A percentile compares a stretch with the other conserved stretches of the same genome.
Conservation (phyloP, 2,329 filamentous ascomycete species). For the Geoglossum cookeanum region DNA sequence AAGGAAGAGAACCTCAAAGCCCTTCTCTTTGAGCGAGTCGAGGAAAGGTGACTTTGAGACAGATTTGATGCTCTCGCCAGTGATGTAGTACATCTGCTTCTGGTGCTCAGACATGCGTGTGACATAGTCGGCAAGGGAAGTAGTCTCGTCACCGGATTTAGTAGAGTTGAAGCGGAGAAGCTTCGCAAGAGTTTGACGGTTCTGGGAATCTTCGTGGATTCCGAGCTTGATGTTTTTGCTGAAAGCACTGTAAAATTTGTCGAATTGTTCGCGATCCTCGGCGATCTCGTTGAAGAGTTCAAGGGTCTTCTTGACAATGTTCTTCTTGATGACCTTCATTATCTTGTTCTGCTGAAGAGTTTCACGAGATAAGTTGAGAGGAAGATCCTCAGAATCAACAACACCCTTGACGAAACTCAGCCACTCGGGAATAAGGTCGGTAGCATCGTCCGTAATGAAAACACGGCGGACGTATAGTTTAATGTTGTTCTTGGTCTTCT, state of each 20-base stretch:
- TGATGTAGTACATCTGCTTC: slow-evolving; percentile 99
- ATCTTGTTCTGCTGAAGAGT: slow-evolving; percentile 99
- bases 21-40: slow-evolving; percentile 95
- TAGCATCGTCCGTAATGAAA: slow-evolving; percentile 99
- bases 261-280: slow-evolving; percentile 99
- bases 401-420: slow-evolving; percentile 99
- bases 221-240: slow-evolving; percentile 99
- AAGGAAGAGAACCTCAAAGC: slow-evolving; percentile 98
- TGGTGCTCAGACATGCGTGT: slow-evolving; percentile 99
- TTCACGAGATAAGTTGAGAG: slow-evolving; percentile 98
- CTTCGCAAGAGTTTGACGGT: slow-evolving; percentile 84
- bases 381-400: slow-evolving; percentile 98
- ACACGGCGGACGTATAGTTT: slow-evolving; percentile 99
- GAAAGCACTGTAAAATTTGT: slow-evolving; percentile 99
- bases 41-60: slow-evolving; percentile 98
- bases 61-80: slow-evolving; percentile 96
- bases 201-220: slow-evolving; percentile 99
- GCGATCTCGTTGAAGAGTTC: slow-evolving; percentile 99
- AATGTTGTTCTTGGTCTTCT: slow-evolving; percentile 99
- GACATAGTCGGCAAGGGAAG: slow-evolving; percentile 91
- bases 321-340: slow-evolving; percentile 99
- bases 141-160: slow-evolving; percentile 92
- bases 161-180: slow-evolving; percentile 97
- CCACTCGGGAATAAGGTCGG: slow-evolving; percentile 98
- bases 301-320: slow-evolving; percentile 99